Evolutionary conservation across 208 protist genomes (phyloP).

Genomic region (Acanthamoeba culbertsoni): DNA sequence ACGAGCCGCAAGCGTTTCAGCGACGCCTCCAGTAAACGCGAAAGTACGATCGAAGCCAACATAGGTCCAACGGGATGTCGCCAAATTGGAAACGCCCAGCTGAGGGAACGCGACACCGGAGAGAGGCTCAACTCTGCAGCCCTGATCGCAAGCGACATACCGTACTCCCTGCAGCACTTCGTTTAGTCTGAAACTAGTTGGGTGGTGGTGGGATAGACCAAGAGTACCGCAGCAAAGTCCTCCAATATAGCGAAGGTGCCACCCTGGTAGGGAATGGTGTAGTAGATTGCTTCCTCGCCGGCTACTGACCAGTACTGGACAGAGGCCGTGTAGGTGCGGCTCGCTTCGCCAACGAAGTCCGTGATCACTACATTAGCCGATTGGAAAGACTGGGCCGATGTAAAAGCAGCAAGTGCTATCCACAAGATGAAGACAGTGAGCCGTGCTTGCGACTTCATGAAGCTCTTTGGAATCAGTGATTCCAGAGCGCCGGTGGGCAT

Average conservation of each 20-base stretch:
- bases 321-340: not conserved
- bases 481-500: no score
- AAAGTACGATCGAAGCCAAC: not conserved
- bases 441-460: no score
- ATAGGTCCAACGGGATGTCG: not conserved
- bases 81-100: not conserved
- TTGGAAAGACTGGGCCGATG: not conserved
- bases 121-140: not conserved
- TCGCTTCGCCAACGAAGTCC: not conserved
- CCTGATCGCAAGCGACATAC: not conserved
- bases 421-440: no score
- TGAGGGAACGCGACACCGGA: not conserved
- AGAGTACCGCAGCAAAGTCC: not conserved
- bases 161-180: not conserved
- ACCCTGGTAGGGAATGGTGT: not conserved
- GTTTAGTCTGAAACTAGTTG: not conserved
- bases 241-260: not conserved
- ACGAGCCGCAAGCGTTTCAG: not conserved
- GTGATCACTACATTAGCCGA: not conserved
- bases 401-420: no score
- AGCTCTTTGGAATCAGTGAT: no score
- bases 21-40: not conserved
- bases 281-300: not conserved
- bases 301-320: not conserved
- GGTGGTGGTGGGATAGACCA: not conserved